Evolutionary conservation across 345 rosid species (phyloP).

Genomic region (Crucihimalaya himalaica): DNA sequence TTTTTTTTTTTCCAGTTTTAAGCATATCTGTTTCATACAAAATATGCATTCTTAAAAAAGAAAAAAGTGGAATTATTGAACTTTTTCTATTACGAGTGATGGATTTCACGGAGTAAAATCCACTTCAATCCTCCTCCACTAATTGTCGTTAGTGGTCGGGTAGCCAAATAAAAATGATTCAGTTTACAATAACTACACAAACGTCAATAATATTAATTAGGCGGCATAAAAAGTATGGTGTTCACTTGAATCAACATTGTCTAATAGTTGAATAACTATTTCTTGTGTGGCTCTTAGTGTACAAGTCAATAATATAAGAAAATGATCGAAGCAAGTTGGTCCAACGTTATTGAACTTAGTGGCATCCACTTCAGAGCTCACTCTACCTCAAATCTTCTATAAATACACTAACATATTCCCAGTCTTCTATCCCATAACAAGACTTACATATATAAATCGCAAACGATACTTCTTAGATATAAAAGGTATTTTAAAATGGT

Average conservation of each 20-base stretch:
- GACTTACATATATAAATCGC: neutral
- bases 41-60: too few relatives aligned
- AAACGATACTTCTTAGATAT: neutral
- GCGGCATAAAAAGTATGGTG: too few relatives aligned
- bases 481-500: neutral
- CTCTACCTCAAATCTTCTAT: neutral
- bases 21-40: too few relatives aligned
- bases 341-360: neutral
- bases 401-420: neutral
- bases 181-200: neutral
- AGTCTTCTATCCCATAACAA: neutral
- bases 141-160: neutral
- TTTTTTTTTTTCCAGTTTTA: too few relatives aligned
- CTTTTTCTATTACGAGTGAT: neutral
- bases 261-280: neutral
- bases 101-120: neutral
- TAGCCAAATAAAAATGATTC: neutral
- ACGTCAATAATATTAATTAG: too few relatives aligned
- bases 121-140: neutral
- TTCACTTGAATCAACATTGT: too few relatives aligned
- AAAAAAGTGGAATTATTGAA: neutral
- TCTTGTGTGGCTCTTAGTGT: neutral
- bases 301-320: neutral
- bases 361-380: slow-evolving; percentile 3
- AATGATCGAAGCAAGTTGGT: neutral